Conservation (phyloP, 768 basidiomycete species). For the Suillus weaverae region DNA sequence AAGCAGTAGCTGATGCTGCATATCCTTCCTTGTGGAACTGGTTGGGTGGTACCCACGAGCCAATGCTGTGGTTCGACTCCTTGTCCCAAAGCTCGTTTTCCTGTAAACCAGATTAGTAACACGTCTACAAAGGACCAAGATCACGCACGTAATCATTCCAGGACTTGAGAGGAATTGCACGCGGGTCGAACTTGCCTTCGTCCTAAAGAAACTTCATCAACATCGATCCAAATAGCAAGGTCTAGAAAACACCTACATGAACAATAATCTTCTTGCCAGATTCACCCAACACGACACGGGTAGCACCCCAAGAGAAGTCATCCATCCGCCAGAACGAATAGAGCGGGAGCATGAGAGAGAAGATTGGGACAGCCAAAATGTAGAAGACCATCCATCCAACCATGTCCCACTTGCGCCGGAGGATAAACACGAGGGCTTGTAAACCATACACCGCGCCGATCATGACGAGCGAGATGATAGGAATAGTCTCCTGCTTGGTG, state of each 20-base stretch:
- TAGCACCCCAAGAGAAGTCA: slow-evolving; percentile 95
- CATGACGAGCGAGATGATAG: slow-evolving; percentile 84
- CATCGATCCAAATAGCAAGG: slow-evolving; percentile 1
- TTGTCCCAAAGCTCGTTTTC: slow-evolving; percentile 98
- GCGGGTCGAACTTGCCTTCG: slow-evolving; percentile 96
- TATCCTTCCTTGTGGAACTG: slow-evolving; percentile 74
- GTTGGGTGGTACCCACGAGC: slow-evolving; percentile 84
- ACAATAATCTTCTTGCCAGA: slow-evolving; percentile 94
- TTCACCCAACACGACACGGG: slow-evolving; percentile 91
- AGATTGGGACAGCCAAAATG: slow-evolving; percentile 89
- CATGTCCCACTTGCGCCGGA: slow-evolving; percentile 98
- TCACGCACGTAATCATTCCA: slow-evolving; percentile 90
- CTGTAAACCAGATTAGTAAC: slow-evolving; percentile 35
- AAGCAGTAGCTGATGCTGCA: slow-evolving; percentile 74
- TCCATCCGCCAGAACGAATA: slow-evolving; percentile 99
- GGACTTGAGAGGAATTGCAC: slow-evolving; percentile 89
- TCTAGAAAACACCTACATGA: slow-evolving; percentile 60
- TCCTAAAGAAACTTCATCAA: slow-evolving; percentile 52
- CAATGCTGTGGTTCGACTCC: slow-evolving; percentile 93
- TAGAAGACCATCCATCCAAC: slow-evolving; percentile 98
- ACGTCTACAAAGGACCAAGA: neutral
- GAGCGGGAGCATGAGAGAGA: slow-evolving; percentile 89
- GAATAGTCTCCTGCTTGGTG: slow-evolving; percentile 65
- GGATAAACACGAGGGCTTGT: slow-evolving; percentile 87
- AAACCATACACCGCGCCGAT: slow-evolving; percentile 93